Conservation (phyloP, 768 basidiomycete genomes). For the Xerocomellus intermedius region DNA sequence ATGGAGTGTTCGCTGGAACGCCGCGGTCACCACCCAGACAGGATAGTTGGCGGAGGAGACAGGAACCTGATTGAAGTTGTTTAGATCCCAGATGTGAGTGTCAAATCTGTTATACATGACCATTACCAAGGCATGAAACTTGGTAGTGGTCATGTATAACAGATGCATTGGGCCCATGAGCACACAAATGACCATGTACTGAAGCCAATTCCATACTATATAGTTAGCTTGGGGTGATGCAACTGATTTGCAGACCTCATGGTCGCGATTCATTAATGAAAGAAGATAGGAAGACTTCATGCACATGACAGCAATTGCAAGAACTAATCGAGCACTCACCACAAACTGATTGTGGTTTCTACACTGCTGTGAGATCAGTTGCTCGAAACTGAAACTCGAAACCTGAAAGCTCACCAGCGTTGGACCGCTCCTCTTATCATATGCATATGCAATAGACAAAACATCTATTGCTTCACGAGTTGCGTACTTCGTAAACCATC, state of each 20-base stretch:
- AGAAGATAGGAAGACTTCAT: too few relatives aligned
- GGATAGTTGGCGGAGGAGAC: too few relatives aligned
- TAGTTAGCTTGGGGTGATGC: too few relatives aligned
- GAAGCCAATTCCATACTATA: not conserved
- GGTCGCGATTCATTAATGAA: too few relatives aligned
- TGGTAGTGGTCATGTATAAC: too few relatives aligned
- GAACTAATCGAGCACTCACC: not conserved
- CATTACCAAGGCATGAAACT: too few relatives aligned
- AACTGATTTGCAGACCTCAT: too few relatives aligned
- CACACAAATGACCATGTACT: not conserved
- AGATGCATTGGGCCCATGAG: too few relatives aligned
- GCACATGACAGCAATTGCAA: too few relatives aligned
- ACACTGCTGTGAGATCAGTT: not conserved
- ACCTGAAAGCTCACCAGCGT: not conserved
- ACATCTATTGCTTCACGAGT: not conserved
- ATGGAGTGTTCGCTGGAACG: not conserved
- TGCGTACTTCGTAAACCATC: not conserved
- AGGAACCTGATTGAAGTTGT: not conserved
- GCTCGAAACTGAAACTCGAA: not conserved
- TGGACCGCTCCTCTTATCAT: not conserved
- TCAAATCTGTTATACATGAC: too few relatives aligned
- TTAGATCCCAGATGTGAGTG: not conserved
- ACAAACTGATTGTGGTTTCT: not conserved
- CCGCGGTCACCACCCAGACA: too few relatives aligned
- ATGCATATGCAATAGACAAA: not conserved